A percentile compares a stretch with the other conserved stretches of the same genome.
Conservation (phyloP, 129 eudicot genomes). For the Tanacetum coccineum region DNA sequence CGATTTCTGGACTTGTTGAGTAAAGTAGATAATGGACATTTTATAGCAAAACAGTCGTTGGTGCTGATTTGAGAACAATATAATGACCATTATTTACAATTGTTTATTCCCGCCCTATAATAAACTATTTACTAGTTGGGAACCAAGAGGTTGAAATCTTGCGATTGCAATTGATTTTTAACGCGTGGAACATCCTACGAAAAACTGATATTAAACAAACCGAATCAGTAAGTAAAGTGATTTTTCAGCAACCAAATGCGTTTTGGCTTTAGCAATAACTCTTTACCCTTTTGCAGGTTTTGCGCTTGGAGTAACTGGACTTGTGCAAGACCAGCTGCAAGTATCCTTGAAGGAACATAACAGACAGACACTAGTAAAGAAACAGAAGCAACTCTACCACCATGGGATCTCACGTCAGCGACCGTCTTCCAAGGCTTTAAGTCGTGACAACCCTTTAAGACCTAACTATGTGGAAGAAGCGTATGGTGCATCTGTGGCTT, state of each 20-base stretch:
- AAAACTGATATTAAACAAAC: too few relatives aligned
- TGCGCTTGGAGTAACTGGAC: conserved; percentile 93
- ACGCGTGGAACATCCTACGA: too few relatives aligned
- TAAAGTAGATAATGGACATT: not conserved
- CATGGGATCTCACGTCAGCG: conserved; percentile 55
- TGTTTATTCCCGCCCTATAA: too few relatives aligned
- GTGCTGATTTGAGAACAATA: not conserved
- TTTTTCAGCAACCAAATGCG: not conserved
- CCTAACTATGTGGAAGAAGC: conserved; percentile 98
- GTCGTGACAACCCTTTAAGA: conserved; percentile 50
- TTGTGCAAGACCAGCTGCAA: conserved; percentile 97
- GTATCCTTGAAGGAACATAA: conserved; percentile 88
- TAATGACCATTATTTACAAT: too few relatives aligned
- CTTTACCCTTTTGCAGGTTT: conserved; percentile 48
- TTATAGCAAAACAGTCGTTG: too few relatives aligned
- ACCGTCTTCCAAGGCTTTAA: conserved; percentile 79
- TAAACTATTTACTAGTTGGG: too few relatives aligned
- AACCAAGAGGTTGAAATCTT: too few relatives aligned
- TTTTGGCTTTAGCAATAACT: not conserved
- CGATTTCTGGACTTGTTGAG: not conserved
- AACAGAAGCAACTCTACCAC: conserved; percentile 76
- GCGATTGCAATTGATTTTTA: too few relatives aligned
- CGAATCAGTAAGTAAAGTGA: too few relatives aligned
- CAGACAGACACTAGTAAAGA: conserved; percentile 95
- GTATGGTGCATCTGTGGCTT: conserved; percentile 61